Conservation (phyloP, 2,329 filamentous ascomycete genomes). For the Pleomassaria siparia region DNA sequence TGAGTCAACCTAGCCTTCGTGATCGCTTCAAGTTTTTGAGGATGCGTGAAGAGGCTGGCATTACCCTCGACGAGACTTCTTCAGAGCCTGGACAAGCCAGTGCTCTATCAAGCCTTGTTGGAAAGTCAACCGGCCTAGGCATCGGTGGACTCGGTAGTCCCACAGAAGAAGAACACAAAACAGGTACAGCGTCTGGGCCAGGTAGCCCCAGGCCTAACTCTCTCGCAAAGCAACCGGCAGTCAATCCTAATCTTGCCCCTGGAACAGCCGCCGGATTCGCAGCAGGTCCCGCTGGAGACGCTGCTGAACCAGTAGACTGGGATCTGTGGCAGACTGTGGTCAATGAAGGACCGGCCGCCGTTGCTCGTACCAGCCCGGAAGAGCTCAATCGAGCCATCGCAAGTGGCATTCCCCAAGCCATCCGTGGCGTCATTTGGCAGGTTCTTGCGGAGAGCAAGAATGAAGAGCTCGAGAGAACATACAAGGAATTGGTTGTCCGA, state of each 20-base stretch:
- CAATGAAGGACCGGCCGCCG: conserved; percentile 86
- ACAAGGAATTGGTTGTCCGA: conserved; percentile 75
- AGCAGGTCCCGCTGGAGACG: conserved; percentile 72
- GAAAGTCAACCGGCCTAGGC: conserved; percentile 46
- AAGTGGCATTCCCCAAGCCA: conserved; percentile 88
- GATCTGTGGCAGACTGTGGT: conserved; percentile 97
- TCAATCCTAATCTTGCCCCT: conserved; percentile 73
- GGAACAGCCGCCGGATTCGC: conserved; percentile 83
- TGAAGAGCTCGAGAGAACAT: conserved; percentile 83
- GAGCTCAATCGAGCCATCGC: conserved; percentile 90
- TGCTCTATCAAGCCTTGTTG: conserved; percentile 46
- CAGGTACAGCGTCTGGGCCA: conserved; percentile 21
- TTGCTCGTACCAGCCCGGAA: conserved; percentile 83
- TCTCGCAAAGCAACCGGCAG: conserved; percentile 58
- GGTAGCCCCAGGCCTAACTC: conserved; percentile 30
- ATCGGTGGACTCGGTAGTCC: conserved; percentile 53
- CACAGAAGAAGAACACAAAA: conserved; percentile 48
- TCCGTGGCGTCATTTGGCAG: conserved; percentile 98
- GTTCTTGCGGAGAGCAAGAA: conserved; percentile 95
- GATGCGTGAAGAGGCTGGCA: conserved; percentile 49
- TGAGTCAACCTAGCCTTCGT: conserved; percentile 46
- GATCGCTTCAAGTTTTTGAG: conserved; percentile 51
- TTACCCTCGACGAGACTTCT: conserved; percentile 47
- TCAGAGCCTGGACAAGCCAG: conserved; percentile 43
- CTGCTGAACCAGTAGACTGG: conserved; percentile 82